phyloP scores from a whole-genome alignment of 2,329 filamentous ascomycete genomes.

The Alternaria conjuncta region DNA sequence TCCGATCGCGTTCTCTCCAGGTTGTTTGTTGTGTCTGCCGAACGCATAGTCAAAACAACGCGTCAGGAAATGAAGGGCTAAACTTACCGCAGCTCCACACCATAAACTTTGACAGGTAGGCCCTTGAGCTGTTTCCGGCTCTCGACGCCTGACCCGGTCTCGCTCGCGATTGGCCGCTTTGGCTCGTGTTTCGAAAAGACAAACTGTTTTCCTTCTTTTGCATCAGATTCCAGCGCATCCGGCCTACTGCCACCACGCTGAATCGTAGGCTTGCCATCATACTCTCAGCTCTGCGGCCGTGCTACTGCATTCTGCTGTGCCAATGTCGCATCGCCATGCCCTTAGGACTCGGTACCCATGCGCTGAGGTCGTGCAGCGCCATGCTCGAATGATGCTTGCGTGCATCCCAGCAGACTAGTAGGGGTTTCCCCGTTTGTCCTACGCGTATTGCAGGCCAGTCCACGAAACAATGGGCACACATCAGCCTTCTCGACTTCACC shows the following conservation, averaged over 20 bases:
- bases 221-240: constrained; percentile 19
- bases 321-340: constrained; percentile 27
- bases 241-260: constrained; percentile 15
- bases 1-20: not conserved
- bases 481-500: constrained; percentile 37
- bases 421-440: constrained; percentile 35
- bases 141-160: constrained; percentile 10
- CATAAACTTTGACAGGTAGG: constrained; percentile 35
- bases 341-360: constrained; percentile 31
- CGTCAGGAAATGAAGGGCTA: constrained; percentile 46
- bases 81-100: constrained; percentile 30
- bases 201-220: constrained; percentile 21
- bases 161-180: constrained; percentile 28
- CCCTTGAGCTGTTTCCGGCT: constrained; percentile 31
- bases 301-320: constrained; percentile 30
- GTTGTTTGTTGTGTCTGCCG: constrained; percentile 34
- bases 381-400: constrained; percentile 40
- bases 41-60: constrained; percentile 43
- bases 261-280: constrained; percentile 6
- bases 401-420: constrained; percentile 35
- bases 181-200: constrained; percentile 14
- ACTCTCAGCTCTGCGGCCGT: constrained; percentile 24
- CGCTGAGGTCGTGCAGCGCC: constrained; percentile 34
- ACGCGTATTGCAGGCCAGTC: constrained; percentile 41
- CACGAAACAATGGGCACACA: constrained; percentile 42